Evolutionary conservation across 805 yeast genomes (phyloP), one percentile per base, ranked within the genome.

Genomic region (Yamadazyma sp.): DNA sequence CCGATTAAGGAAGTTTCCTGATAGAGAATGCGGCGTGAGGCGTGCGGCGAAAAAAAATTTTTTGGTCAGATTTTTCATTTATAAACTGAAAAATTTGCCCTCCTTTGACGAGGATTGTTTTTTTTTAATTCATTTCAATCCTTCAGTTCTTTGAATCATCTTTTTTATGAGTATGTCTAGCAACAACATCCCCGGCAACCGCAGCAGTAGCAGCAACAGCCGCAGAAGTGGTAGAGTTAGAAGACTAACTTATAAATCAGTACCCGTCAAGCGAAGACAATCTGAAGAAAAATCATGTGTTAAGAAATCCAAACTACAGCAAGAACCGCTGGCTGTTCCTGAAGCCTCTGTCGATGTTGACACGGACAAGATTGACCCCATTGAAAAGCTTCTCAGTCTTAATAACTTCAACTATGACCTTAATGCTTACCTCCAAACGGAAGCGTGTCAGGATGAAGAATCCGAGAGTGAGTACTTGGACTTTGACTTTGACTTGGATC

Each of bases 281-380:
- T 12, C 9, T 4, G 21, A 20, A 15, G 12, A 26, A 28, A 16
- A 7, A 15, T 22, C 14, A 10, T 28, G 18, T 27, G 19, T 16
- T 16, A 32, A 35, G 20, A 35, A 45, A 48, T n/a, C 46, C 9
- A 37, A 37, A 26, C 4, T n/a, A n/a, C n/a, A n/a, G n/a, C n/a
- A n/a, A n/a, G n/a, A n/a, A n/a, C n/a, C n/a, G n/a, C n/a, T n/a
- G n/a, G n/a, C n/a, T n/a, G n/a, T n/a, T n/a, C n/a, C n/a, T n/a
- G n/a, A n/a, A n/a, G n/a, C n/a, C n/a, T 18, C 18, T 34, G 28
- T 21, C 11, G 16, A 22, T 4, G 13, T 12, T 6, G 40, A 41
- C 22, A 33, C 50, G 20, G 69, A 65, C 42, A 61, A 50, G 37
- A 57, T 67, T 18, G 73, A 68, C 45, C 73, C 73, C 5, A 71